Conservation (phyloP, 2,329 filamentous ascomycete genomes). For the Pseudodiploospora longispora region DNA sequence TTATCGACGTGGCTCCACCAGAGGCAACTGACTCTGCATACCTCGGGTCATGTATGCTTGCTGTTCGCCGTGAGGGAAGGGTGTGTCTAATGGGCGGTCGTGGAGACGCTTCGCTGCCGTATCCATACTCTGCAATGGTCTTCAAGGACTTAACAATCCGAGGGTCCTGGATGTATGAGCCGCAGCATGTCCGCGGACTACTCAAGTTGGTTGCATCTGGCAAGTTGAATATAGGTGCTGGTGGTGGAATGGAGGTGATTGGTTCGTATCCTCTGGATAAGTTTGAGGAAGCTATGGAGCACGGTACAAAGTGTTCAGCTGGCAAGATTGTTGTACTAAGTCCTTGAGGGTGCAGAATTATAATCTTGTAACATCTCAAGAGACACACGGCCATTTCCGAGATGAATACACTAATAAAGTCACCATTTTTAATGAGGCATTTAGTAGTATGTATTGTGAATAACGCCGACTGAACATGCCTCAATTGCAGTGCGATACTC, state of each 20-base stretch:
- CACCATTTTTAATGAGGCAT: no score
- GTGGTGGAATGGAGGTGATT: slow-evolving; percentile 10
- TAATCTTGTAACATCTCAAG: slow-evolving; percentile 9
- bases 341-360: slow-evolving; percentile 19
- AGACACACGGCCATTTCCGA: no score
- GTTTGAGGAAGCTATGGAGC: background rate
- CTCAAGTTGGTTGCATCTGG: slow-evolving; percentile 11
- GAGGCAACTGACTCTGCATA: slow-evolving; percentile 28
- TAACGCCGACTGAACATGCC: no score
- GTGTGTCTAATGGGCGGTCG: slow-evolving; percentile 20
- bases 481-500: slow-evolving; percentile 25
- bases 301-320: background rate
- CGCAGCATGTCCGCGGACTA: slow-evolving; percentile 9
- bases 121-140: slow-evolving; percentile 15
- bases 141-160: slow-evolving; percentile 26
- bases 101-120: slow-evolving; percentile 18
- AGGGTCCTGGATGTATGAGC: slow-evolving; percentile 34
- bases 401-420: no score
- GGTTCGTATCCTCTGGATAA: slow-evolving; percentile 2
- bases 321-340: background rate
- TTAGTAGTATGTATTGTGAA: no score
- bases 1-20: slow-evolving; percentile 38
- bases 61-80: slow-evolving; percentile 22
- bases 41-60: slow-evolving; percentile 26
- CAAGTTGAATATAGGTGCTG: slow-evolving; percentile 9